Evolutionary conservation across 2,329 filamentous ascomycete species (phyloP).

Genomic region (Colletotrichum sp.): DNA sequence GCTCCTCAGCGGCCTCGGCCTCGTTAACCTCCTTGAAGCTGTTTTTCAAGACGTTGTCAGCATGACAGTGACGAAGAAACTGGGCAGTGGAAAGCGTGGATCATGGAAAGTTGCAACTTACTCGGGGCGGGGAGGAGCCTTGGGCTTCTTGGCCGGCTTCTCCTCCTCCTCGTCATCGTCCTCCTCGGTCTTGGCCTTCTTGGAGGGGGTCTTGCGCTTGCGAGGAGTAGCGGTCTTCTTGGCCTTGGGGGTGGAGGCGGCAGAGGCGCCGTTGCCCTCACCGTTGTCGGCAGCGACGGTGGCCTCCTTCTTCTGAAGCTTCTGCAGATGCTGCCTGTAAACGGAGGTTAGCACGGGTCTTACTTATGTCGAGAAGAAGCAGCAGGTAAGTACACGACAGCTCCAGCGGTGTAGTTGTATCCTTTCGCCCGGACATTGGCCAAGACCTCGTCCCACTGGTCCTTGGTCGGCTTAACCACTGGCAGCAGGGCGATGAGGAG

Average conservation of each 20-base stretch:
- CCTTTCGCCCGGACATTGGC: slow-evolving; percentile 36
- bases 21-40: neutral
- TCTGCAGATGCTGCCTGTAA: slow-evolving; percentile 51
- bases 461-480: slow-evolving; percentile 37
- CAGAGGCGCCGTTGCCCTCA: slow-evolving; percentile 10
- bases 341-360: slow-evolving; percentile 11
- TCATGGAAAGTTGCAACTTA: neutral
- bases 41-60: neutral
- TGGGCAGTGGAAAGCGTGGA: neutral
- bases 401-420: slow-evolving; percentile 42
- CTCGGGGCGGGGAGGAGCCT: neutral
- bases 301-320: slow-evolving; percentile 42
- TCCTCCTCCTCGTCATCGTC: slow-evolving; percentile 30
- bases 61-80: no score
- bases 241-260: slow-evolving; percentile 23
- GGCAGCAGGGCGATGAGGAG: slow-evolving; percentile 43
- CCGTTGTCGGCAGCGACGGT: slow-evolving; percentile 23
- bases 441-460: slow-evolving; percentile 35
- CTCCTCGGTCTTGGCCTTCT: slow-evolving; percentile 25
- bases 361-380: neutral
- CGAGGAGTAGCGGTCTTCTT: slow-evolving; percentile 25
- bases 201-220: slow-evolving; percentile 33
- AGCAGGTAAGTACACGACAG: slow-evolving; percentile 41
- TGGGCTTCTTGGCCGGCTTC: slow-evolving; percentile 24
- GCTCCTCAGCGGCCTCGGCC: neutral